These are phyloP conservation scores for Nasturtium officinale DNA, from an alignment of 345 rosid species.

Conservation along the genomic window DNA sequence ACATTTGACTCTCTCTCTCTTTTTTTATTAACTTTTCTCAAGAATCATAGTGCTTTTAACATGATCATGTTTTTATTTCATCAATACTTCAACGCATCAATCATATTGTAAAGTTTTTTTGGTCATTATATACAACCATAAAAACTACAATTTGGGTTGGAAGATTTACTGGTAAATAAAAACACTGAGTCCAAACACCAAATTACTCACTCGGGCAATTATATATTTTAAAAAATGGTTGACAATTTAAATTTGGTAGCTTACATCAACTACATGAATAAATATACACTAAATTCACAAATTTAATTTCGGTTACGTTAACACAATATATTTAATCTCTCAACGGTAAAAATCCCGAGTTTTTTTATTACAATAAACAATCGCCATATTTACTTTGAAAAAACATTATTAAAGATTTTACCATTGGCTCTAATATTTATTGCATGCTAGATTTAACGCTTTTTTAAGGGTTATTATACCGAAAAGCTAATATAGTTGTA, in stretches of 20 bases:
- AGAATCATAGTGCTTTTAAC: not conserved
- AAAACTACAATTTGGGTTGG: not conserved
- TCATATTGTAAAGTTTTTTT: not conserved
- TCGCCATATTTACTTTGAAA: not conserved
- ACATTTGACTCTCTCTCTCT: too few species aligned
- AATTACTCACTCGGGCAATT: not conserved
- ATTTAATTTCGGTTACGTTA: not conserved
- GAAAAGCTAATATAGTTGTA: not conserved
- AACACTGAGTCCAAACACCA: not conserved
- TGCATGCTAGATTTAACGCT: not conserved
- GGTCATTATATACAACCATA: not conserved
- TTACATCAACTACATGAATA: not conserved
- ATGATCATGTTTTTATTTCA: constrained; percentile 4
- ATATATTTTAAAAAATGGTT: too few species aligned
- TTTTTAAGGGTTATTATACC: not conserved
- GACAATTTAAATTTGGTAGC: not conserved
- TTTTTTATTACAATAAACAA: too few species aligned
- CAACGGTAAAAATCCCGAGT: not conserved
- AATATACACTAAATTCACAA: not conserved
- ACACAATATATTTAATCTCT: not conserved
- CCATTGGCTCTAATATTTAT: not conserved
- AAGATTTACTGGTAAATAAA: not conserved
- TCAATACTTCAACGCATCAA: not conserved
- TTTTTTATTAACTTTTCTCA: not conserved
- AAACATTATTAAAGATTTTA: not conserved